These are phyloP conservation scores for Polyporus tsugae DNA, from an alignment of 1,284 basidiomycete genomes.

Conservation along the genomic window DNA sequence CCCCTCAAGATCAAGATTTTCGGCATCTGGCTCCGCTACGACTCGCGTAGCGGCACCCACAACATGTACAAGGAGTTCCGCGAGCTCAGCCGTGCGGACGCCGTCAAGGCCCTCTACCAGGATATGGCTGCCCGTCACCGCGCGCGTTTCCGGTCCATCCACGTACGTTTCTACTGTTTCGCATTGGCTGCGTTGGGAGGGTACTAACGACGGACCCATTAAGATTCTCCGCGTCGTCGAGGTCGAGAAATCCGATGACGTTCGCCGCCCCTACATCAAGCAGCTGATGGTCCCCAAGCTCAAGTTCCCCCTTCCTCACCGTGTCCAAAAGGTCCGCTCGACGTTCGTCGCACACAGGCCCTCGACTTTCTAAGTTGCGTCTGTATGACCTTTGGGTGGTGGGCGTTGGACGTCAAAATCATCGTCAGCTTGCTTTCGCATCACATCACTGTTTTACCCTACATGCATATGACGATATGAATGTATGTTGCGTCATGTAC, in stretches of 20 bases:
- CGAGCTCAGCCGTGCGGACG: conserved; percentile 93
- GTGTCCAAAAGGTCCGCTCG: conserved; percentile 75
- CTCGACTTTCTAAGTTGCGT: conserved; percentile 60
- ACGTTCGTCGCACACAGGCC: conserved; percentile 81
- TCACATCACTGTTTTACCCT: conserved; percentile 20
- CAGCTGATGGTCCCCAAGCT: conserved; percentile 91
- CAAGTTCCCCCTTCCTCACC: conserved; percentile 99
- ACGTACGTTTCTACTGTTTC: conserved; percentile 62
- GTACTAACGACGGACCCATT: background rate
- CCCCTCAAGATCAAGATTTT: conserved; percentile 99
- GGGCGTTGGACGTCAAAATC: conserved; percentile 26
- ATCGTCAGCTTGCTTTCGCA: conserved; percentile 26
- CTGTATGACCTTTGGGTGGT: conserved; percentile 15
- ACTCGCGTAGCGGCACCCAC: conserved; percentile 97
- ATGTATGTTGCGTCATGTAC: conserved; percentile 31
- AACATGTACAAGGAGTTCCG: conserved; percentile 99
- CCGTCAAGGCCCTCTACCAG: conserved; percentile 98
- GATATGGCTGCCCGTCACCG: conserved; percentile 99
- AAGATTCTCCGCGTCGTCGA: conserved; percentile 94
- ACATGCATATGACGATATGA: conserved; percentile 36
- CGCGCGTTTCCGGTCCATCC: conserved; percentile 98
- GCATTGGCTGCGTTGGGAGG: background rate
- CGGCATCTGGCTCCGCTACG: conserved; percentile 99
- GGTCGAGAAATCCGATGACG: conserved; percentile 91
- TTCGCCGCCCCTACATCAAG: conserved; percentile 97